Conservation (phyloP, 371 early-diverging fungal species). For the Mortierella polycephala region DNA sequence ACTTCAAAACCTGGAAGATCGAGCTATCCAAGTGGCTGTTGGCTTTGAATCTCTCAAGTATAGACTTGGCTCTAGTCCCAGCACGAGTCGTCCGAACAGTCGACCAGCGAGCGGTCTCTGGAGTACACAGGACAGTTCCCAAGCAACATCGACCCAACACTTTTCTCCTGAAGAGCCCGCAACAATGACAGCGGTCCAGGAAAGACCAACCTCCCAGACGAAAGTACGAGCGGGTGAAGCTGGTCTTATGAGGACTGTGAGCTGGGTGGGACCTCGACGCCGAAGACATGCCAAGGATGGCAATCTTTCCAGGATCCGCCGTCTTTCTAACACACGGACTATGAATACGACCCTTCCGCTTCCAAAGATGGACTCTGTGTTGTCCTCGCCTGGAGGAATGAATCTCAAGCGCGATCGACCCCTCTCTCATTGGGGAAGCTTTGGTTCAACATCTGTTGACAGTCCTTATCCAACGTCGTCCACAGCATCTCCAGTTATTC, state of each 20-base stretch:
- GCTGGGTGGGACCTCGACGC: conserved; percentile 30
- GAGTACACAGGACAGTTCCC: conserved; percentile 12
- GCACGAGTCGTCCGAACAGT: neutral
- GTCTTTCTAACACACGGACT: conserved; percentile 19
- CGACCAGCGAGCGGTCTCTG: conserved; percentile 15
- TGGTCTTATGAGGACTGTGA: conserved; percentile 1
- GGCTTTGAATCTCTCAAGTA: conserved; percentile 37
- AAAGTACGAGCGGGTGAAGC: neutral
- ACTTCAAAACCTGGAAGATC: conserved; percentile 33
- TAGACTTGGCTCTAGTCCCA: conserved; percentile 15
- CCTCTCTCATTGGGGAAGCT: conserved; percentile 27
- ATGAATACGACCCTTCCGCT: neutral
- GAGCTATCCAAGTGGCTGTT: conserved; percentile 37
- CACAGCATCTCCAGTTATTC: neutral
- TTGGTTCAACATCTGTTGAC: conserved; percentile 8
- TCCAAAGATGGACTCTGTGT: neutral
- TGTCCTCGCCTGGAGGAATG: neutral
- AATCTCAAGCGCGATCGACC: conserved; percentile 17
- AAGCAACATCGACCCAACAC: neutral
- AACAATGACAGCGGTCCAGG: neutral
- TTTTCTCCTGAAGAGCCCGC: neutral
- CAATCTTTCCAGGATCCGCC: conserved; percentile 9
- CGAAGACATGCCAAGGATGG: conserved; percentile 18
- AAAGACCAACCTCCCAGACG: neutral
- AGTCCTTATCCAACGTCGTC: conserved; percentile 7